Percentiles rank a stretch among this genome's conserved stretches.
Conservation (phyloP, 2,329 filamentous ascomycete genomes). For the Didymella pomorum region DNA sequence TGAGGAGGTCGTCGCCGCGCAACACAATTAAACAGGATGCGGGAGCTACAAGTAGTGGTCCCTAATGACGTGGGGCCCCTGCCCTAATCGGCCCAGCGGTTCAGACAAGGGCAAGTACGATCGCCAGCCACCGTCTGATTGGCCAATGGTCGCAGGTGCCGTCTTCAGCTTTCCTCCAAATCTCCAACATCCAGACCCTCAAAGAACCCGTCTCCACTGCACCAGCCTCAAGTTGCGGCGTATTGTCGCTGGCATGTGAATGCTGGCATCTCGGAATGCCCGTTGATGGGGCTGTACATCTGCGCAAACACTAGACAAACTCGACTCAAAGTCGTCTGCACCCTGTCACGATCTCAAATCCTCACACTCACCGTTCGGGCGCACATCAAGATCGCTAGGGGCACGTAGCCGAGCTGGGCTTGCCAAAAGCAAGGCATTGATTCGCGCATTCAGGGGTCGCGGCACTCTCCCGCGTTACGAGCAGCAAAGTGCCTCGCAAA, state of each 20-base stretch:
- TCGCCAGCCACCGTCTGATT: conserved; percentile 14
- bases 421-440: conserved; percentile 20
- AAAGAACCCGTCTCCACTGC: conserved; percentile 9
- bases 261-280: conserved; percentile 22
- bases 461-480: conserved; percentile 19
- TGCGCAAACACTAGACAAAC: conserved; percentile 1
- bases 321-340: not conserved
- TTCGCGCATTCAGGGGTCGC: conserved; percentile 17
- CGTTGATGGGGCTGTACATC: conserved; percentile 18
- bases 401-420: conserved; percentile 4
- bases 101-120: conserved; percentile 19
- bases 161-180: conserved; percentile 15
- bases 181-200: conserved; percentile 27
- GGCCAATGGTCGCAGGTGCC: conserved; percentile 1
- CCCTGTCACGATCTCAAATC: conserved; percentile 14
- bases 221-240: conserved; percentile 26
- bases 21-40: conserved; percentile 32
- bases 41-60: conserved; percentile 28
- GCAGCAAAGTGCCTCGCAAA: conserved; percentile 7
- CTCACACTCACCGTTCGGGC: conserved; percentile 13
- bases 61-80: conserved; percentile 29
- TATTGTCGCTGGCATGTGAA: conserved; percentile 12
- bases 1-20: conserved; percentile 20
- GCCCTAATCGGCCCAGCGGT: conserved; percentile 24
- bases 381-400: conserved; percentile 12